A percentile compares a stretch with the other conserved stretches of the same genome.
phyloP scores from a whole-genome alignment of 352 stramenopile genomes.

The Pythium brachiatum region DNA sequence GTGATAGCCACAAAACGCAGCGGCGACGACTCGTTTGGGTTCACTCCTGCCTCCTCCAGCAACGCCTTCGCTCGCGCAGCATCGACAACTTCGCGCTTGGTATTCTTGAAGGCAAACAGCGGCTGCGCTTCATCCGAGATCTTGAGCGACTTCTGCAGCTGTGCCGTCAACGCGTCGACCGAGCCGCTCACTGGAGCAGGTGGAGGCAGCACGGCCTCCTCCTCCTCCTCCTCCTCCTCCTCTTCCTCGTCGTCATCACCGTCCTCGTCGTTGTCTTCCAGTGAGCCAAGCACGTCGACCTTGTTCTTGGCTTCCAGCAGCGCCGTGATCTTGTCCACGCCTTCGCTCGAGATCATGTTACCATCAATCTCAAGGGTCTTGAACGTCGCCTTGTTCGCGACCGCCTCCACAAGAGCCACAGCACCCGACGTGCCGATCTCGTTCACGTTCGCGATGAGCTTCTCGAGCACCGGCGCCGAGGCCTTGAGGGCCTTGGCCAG shows the following conservation, averaged over 20 bases:
- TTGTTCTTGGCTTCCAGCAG: slow-evolving; percentile 53
- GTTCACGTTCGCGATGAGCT: slow-evolving; percentile 85
- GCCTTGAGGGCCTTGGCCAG: slow-evolving; percentile 72
- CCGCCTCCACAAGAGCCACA: slow-evolving; percentile 64
- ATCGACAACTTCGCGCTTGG: slow-evolving; percentile 69
- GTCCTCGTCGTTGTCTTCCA: slow-evolving; percentile 86
- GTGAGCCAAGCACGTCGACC: slow-evolving; percentile 52
- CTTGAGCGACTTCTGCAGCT: slow-evolving; percentile 44
- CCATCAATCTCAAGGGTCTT: slow-evolving; percentile 70
- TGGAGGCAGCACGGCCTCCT: slow-evolving; percentile 22
- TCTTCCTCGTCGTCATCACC: slow-evolving; percentile 60
- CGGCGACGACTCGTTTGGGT: slow-evolving; percentile 30
- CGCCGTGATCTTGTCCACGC: slow-evolving; percentile 51
- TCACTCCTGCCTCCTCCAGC: slow-evolving; percentile 40
- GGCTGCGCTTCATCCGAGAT: slow-evolving; percentile 31
- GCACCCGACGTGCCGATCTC: slow-evolving; percentile 89
- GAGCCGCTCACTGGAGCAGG: slow-evolving; percentile 24
- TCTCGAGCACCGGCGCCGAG: slow-evolving; percentile 55
- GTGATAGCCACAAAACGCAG: slow-evolving; percentile 55
- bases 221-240: slow-evolving; percentile 42
- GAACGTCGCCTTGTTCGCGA: slow-evolving; percentile 54
- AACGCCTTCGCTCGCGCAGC: slow-evolving; percentile 47
- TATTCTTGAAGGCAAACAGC: slow-evolving; percentile 56
- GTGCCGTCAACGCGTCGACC: slow-evolving; percentile 43
- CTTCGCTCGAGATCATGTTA: slow-evolving; percentile 76